A percentile compares a stretch with the other conserved stretches of the same genome.
phyloP scores from a whole-genome alignment of 805 yeast species.

The Monosporozyma aerobia region DNA sequence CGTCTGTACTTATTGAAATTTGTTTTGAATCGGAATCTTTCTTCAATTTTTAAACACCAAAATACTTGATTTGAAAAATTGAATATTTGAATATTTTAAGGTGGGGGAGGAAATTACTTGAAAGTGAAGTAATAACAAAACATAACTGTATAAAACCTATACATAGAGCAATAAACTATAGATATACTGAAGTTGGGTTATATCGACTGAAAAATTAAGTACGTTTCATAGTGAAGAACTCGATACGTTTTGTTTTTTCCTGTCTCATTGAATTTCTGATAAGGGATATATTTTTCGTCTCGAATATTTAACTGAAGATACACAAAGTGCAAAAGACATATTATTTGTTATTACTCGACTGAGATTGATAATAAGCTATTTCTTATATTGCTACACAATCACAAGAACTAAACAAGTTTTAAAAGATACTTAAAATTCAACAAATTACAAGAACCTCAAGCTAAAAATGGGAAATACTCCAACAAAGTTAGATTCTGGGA shows the following conservation, averaged over 20 bases:
- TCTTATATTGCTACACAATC: no score
- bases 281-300: no score
- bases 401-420: no score
- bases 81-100: not conserved
- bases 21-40: not conserved
- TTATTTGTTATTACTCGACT: no score
- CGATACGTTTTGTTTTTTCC: no score
- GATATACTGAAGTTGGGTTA: no score
- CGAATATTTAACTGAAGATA: no score
- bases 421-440: not conserved
- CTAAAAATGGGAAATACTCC: constrained; percentile 40
- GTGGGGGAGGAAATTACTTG: not conserved
- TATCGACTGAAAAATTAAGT: no score
- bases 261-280: no score
- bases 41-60: not conserved
- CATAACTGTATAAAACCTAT: not conserved
- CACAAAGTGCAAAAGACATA: not conserved
- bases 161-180: no score
- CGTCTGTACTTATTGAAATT: not conserved
- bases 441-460: not conserved
- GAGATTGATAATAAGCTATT: no score
- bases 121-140: not conserved
- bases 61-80: not conserved
- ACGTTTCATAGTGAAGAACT: no score
- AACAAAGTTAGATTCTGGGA: constrained; percentile 33